These are phyloP conservation scores for Kondoa subrosea DNA, from an alignment of 768 basidiomycete genomes.

Conservation along the genomic window DNA sequence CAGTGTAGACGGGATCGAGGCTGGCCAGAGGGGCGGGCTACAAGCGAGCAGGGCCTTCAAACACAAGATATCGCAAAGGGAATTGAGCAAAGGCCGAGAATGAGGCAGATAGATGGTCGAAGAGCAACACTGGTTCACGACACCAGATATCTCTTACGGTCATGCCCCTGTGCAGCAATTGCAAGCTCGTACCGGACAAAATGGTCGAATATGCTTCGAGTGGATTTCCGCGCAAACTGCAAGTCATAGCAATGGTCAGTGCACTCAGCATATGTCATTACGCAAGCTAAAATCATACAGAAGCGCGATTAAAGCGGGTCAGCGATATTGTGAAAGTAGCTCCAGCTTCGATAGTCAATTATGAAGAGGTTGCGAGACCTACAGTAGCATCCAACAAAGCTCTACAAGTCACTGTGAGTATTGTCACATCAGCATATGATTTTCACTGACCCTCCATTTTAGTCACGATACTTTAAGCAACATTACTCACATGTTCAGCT, in stretches of 20 bases:
- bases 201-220: neutral
- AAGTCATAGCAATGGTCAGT: neutral
- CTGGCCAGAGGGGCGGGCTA: too few relatives aligned
- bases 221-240: neutral
- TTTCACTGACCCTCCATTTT: neutral
- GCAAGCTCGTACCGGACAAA: neutral
- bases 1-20: too few relatives aligned
- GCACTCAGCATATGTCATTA: too few relatives aligned
- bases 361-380: too few relatives aligned
- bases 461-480: neutral
- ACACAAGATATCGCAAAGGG: too few relatives aligned
- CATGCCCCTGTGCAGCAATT: neutral
- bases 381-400: neutral
- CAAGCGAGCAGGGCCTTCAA: too few relatives aligned
- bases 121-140: neutral
- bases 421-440: too few relatives aligned
- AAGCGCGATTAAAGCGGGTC: neutral
- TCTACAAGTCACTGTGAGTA: neutral
- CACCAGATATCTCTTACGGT: neutral
- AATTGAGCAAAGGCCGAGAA: too few relatives aligned
- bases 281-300: too few relatives aligned
- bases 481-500: neutral
- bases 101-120: neutral
- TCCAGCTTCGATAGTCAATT: neutral
- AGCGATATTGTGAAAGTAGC: neutral